Evolutionary conservation across 106 monocot genomes (phyloP), one percentile per base, ranked within the genome.

Genomic region (Hemerocallis citrina): DNA sequence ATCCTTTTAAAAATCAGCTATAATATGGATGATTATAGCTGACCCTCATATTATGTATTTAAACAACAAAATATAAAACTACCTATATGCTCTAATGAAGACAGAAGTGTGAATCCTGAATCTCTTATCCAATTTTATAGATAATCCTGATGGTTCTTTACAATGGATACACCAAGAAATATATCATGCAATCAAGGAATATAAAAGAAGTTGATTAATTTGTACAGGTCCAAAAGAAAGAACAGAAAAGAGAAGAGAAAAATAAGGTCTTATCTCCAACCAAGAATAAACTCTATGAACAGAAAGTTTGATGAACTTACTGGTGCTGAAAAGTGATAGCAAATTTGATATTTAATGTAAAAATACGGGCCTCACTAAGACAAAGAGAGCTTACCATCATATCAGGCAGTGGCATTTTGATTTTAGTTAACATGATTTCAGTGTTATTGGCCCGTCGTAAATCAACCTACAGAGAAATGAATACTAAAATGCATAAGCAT

Each of bases 371-470:
- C 1, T 54, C 16, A 13, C 54, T 1, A 57, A 57, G 9, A 30
- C 1, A n/a, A 44, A 31, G 21, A 29, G 24, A 44, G 17, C 44
- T 62, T 85, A 93, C 93, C 93, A 93, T 85, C 81, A 93, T 88
- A 79, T 93, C 93, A 55, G 84, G 59, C 42, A 93, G 68, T 36
- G 93, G 93, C 84, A 93, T 93, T 68, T 93, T 93, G 62, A 93
- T 81, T 82, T 88, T 93, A 54, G 92, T 88, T 27, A 93, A 71
- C 92, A 93, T 93, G 58, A 93, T 93, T 74, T 88, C 92, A 48
- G 84, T 79, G 54, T 93, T 93, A 68, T 88, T 93, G 17, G 88
- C 92, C 38, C 88, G 75, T 59, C 88, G 75, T 51, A 89, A 55
- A 21, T 93, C 93, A 55, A 93, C 50, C 93, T 89, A 71, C 47